Evolutionary conservation across 2,329 filamentous ascomycete species (phyloP), one percentile per base, ranked within the genome.

Genomic region (Botryosphaeria dothidea): DNA sequence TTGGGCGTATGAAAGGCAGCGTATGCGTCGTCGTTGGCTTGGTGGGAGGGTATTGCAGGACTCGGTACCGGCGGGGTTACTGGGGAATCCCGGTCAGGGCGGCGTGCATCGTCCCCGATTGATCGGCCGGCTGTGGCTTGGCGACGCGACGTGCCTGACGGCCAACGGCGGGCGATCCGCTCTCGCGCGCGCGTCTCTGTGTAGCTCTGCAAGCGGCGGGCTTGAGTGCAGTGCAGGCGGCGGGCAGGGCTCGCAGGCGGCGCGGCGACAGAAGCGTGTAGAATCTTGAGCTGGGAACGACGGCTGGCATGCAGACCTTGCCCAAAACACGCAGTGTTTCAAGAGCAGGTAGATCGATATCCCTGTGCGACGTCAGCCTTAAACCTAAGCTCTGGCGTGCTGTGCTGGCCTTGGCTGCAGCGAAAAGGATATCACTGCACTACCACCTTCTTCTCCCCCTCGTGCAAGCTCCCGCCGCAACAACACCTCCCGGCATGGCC

Each of bases 291-390:
- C 45, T 8, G 46, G 45, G 58, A 64, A 29, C 38, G 48, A 56
- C 43, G 25, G 27, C 61, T 43, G 61, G 61, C 63, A 68, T 67
- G 69, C 64, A 63, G 48, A 63, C 69, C 70, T 68, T 70, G 70
- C n/a, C 67, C 68, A 72, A 78, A 77, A 77, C 75, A 71, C 71
- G 70, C 66, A 73, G 70, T 71, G 70, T 75, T 76, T 77, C 74
- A 72, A 34, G 36, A 58, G 54, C 19, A 15, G 15, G 36, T 27
- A 43, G 36, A 58, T 75, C 73, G 69, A 69, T 67, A 68, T 69
- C 52, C 52, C 29, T 58, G 62, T 60, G 67, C 66, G 54, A 68
- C 66, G 68, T 70, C 72, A 72, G 71, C 72, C 68, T 65, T 71
- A 66, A 72, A 68, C 72, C 74, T 70, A 72, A 71, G 46, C 23